Evolutionary conservation across 345 rosid species (phyloP), one percentile per base, ranked within the genome.

Genomic region (Atalantia buxifolia): DNA sequence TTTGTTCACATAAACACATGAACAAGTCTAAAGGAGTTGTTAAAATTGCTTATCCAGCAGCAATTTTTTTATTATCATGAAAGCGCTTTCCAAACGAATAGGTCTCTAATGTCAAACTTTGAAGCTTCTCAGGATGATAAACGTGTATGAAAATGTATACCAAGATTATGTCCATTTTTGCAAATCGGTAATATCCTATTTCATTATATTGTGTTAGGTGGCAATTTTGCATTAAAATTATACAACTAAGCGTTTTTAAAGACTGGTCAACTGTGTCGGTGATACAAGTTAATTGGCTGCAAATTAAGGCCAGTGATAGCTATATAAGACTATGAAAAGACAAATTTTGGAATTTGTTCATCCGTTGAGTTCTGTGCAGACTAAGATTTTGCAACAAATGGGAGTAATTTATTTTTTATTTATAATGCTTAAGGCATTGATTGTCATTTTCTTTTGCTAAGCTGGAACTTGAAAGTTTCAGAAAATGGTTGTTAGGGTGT

Each of bases 21-120:
- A 48, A 59, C 59, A 38, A 55, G 69, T 77, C 69, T 40, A 42
- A 66, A 72, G 16, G 71, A 71, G 81, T 57, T 13, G 73, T 79
- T 66, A 55, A 78, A 56, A 27, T 6, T 42, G 33, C 56, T 7
- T 50, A 28, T 18, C 12, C 28, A 18, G n/a, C 27, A 40, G 69
- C 42, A 33, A 21, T 62, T 75, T 66, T 66, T 9, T 57, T 40
- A 18, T 38, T 77, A 27, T 57, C 48, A 12, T 59, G 66, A 76
- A 67, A 69, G 76, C 76, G 57, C n/a, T 30, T 73, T 25, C 35
- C 66, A 33, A 24, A 18, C 66, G 31, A 48, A 45, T 27, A 30
- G n/a, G 74, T 31, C 31, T 9, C 19, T 0, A 14, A 10, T 22
- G 75, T 80, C 79, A 63, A 40, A 13, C 24, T 24, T 35, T 7